These are phyloP conservation scores for Petunia axillaris DNA, from an alignment of 257 asterid genomes.

Conservation along the genomic window DNA sequence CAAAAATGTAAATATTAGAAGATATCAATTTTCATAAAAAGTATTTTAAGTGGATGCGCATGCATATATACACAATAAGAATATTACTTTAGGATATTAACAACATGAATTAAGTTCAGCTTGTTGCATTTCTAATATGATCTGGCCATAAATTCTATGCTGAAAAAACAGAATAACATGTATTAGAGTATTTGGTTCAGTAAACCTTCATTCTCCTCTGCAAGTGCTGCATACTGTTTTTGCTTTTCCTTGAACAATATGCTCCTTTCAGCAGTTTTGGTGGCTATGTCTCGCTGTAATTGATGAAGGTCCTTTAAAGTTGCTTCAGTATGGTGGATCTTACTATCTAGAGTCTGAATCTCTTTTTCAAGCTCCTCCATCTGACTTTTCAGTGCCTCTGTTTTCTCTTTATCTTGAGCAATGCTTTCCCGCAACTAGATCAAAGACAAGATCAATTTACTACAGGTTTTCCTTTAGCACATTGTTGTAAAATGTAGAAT, in stretches of 20 bases:
- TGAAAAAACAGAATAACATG: slow-evolving; percentile 10
- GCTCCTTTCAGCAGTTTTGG: slow-evolving; percentile 87
- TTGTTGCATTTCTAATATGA: slow-evolving; percentile 18
- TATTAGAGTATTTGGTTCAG: neutral
- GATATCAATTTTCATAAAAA: slow-evolving; percentile 7
- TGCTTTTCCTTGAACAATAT: slow-evolving; percentile 71
- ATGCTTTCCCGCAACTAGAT: slow-evolving; percentile 82
- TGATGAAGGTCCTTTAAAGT: slow-evolving; percentile 67
- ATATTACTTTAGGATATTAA: neutral
- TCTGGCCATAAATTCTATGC: neutral
- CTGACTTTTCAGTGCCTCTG: slow-evolving; percentile 66
- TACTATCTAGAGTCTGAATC: slow-evolving; percentile 62
- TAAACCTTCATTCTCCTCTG: slow-evolving; percentile 82
- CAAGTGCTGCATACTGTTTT: slow-evolving; percentile 66
- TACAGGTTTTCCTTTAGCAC: neutral
- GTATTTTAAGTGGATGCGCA: neutral
- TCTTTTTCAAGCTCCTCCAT: slow-evolving; percentile 73
- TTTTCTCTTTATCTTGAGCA: slow-evolving; percentile 73
- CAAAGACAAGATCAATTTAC: slow-evolving; percentile 34
- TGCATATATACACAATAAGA: slow-evolving; percentile 15
- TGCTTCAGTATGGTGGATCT: slow-evolving; percentile 70
- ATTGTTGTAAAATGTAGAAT: neutral
- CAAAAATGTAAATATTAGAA: slow-evolving; percentile 21
- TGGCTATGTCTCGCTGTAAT: slow-evolving; percentile 64
- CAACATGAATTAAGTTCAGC: slow-evolving; percentile 8